Percentiles rank a stretch among this genome's conserved stretches.
Conservation (phyloP, 345 rosid genomes). For the Gossypium raimondii region DNA sequence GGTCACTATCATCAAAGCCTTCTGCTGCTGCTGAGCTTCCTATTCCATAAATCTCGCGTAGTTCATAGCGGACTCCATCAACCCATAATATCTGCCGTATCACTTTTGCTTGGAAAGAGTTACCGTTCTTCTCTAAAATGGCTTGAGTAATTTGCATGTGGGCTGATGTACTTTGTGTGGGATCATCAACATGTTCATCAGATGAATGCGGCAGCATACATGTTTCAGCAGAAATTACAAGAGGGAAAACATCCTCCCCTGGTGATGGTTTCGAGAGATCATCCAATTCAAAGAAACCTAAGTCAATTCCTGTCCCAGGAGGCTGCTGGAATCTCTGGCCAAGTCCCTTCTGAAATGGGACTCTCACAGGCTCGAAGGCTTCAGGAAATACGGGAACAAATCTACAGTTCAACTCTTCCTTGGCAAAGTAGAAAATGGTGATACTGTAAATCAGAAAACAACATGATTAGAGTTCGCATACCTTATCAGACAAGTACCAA, state of each 20-base stretch:
- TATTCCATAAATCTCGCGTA: slow-evolving; percentile 72
- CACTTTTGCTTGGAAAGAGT: slow-evolving; percentile 60
- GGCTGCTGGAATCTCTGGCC: slow-evolving; percentile 74
- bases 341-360: slow-evolving; percentile 64
- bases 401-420: slow-evolving; percentile 67
- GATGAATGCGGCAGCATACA: slow-evolving; percentile 26
- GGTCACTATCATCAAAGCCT: slow-evolving; percentile 49
- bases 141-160: slow-evolving; percentile 83
- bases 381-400: slow-evolving; percentile 67
- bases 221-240: slow-evolving; percentile 75
- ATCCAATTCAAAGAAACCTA: slow-evolving; percentile 75
- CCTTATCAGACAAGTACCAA: background rate
- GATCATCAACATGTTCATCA: slow-evolving; percentile 23
- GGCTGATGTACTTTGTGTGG: slow-evolving; percentile 31
- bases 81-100: slow-evolving; percentile 77
- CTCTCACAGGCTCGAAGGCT: slow-evolving; percentile 48
- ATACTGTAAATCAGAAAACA: slow-evolving; percentile 45
- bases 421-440: slow-evolving; percentile 69
- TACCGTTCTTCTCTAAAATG: slow-evolving; percentile 48
- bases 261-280: slow-evolving; percentile 72
- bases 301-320: slow-evolving; percentile 77
- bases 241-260: slow-evolving; percentile 71
- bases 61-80: slow-evolving; percentile 71
- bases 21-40: slow-evolving; percentile 50
- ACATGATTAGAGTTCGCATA: background rate